Conservation (phyloP, 306 rosid genomes). For the Sophora flavescens region DNA sequence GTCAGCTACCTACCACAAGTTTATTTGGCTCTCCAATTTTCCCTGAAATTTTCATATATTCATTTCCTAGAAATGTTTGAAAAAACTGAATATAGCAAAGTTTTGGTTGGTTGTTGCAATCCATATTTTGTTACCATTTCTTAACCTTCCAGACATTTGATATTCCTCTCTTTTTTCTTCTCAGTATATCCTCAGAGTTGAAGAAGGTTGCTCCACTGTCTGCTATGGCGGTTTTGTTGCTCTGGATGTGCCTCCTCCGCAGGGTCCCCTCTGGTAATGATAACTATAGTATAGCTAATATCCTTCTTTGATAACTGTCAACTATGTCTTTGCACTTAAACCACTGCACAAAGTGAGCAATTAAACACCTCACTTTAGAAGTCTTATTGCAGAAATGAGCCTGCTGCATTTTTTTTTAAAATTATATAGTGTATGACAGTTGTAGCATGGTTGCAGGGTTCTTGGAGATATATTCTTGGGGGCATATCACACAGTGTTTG, state of each 20-base stretch:
- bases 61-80: background rate
- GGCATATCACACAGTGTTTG: slow-evolving; percentile 79
- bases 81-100: background rate
- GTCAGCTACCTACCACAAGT: slow-evolving; percentile 3
- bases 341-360: background rate
- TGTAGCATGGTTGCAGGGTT: slow-evolving; percentile 55
- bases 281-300: background rate
- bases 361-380: no score
- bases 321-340: background rate
- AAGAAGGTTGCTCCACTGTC: slow-evolving; percentile 55
- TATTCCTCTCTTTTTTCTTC: slow-evolving; percentile 10
- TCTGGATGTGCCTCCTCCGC: slow-evolving; percentile 77
- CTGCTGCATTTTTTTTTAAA: background rate
- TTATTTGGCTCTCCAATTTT: background rate
- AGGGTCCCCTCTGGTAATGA: slow-evolving; percentile 81
- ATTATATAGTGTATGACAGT: slow-evolving; percentile 21
- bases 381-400: background rate
- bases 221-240: slow-evolving; percentile 74
- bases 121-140: slow-evolving; percentile 1
- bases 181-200: slow-evolving; percentile 72
- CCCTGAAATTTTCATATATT: background rate
- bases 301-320: background rate
- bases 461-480: slow-evolving; percentile 70
- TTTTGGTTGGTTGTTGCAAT: background rate
- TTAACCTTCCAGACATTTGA: slow-evolving; percentile 2